phyloP scores from a whole-genome alignment of 306 rosid species.

The Pyrus communis region DNA sequence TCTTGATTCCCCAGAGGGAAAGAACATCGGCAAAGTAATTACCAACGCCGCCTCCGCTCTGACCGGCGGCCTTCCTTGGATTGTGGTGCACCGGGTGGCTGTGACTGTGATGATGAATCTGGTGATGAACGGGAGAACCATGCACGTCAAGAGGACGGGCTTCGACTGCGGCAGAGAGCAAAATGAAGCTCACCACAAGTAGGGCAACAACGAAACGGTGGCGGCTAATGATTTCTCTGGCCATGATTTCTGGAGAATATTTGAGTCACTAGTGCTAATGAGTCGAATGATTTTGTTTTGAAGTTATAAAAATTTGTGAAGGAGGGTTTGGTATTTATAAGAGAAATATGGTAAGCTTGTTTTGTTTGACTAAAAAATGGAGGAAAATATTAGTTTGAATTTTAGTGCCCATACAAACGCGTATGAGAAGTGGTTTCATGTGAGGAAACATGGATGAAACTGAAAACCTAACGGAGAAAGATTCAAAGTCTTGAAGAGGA shows the following conservation, averaged over 20 bases:
- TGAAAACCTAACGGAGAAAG: neutral
- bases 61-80: constrained; percentile 2
- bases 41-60: neutral
- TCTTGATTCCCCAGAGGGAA: constrained; percentile 24
- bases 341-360: neutral
- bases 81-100: neutral
- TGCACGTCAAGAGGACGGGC: constrained; percentile 13
- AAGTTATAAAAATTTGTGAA: neutral
- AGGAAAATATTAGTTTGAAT: neutral
- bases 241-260: constrained; percentile 4
- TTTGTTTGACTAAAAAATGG: neutral
- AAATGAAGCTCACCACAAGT: constrained; percentile 13
- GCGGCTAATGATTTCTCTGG: constrained; percentile 8
- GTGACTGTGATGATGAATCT: neutral
- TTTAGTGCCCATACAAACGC: neutral
- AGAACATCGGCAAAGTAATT: constrained; percentile 10
- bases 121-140: neutral
- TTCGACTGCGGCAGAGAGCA: constrained; percentile 3
- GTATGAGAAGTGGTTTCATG: neutral
- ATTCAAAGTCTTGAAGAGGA: constrained; percentile 7
- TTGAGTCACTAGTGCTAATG: neutral
- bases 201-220: neutral
- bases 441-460: constrained; percentile 4
- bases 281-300: neutral
- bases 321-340: constrained; percentile 11